Evolutionary conservation across 2,329 filamentous ascomycete genomes (phyloP).

Genomic region (Penicillium brasilianum): DNA sequence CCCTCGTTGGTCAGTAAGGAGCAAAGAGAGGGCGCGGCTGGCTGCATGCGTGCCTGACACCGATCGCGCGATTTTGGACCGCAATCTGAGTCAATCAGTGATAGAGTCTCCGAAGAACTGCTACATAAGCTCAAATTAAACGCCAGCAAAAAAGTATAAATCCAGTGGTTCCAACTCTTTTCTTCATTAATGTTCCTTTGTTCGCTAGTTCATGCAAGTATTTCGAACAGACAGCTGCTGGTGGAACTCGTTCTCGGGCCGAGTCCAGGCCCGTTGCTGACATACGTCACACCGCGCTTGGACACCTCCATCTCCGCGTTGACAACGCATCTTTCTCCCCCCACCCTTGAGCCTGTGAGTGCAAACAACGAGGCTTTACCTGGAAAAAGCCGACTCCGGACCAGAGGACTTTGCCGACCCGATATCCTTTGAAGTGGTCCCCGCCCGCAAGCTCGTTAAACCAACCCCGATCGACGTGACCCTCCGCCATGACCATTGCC

Average conservation of each 20-base stretch:
- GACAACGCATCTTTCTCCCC: conserved; percentile 28
- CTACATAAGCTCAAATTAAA: neutral
- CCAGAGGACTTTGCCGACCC: neutral
- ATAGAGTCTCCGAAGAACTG: neutral
- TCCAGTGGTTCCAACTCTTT: neutral
- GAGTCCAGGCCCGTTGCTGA: conserved; percentile 21
- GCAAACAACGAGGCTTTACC: conserved; percentile 1
- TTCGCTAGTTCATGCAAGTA: neutral
- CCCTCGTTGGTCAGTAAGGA: neutral
- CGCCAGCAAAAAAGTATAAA: neutral
- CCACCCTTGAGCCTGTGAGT: conserved; percentile 12
- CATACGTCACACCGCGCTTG: conserved; percentile 32
- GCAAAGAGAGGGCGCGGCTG: neutral
- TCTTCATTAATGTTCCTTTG: neutral
- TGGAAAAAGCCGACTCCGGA: neutral
- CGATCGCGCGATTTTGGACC: neutral
- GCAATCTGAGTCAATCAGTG: neutral
- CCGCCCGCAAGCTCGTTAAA: conserved; percentile 7
- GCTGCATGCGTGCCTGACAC: conserved; percentile 11
- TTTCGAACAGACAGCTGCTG: neutral
- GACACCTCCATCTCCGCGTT: conserved; percentile 28
- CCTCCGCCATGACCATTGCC: conserved; percentile 36
- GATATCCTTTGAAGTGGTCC: neutral
- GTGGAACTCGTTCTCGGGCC: neutral
- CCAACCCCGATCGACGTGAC: conserved; percentile 8